phyloP scores from a whole-genome alignment of 768 basidiomycete species.

The Leccinum incarnatum region DNA sequence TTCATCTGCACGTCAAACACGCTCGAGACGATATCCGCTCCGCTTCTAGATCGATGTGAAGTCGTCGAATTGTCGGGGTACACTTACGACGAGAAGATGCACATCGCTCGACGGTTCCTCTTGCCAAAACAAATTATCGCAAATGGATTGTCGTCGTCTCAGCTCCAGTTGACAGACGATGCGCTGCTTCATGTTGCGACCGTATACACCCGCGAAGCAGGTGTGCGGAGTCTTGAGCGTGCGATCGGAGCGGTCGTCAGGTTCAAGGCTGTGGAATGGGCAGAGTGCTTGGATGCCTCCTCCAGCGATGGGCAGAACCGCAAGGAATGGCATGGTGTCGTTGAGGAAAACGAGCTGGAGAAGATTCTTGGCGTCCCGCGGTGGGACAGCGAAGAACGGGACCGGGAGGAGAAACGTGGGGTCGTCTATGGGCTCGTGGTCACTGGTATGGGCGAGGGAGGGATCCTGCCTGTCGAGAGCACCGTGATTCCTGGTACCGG shows the following conservation, averaged over 20 bases:
- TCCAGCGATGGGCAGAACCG: constrained; percentile 19
- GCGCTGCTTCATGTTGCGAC: constrained; percentile 71
- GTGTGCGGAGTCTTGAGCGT: constrained; percentile 87
- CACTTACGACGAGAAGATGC: constrained; percentile 88
- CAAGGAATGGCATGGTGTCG: constrained; percentile 53
- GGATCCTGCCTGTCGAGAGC: constrained; percentile 82
- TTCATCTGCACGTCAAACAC: constrained; percentile 94
- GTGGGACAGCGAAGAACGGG: constrained; percentile 78
- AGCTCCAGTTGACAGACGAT: constrained; percentile 65
- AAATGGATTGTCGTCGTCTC: constrained; percentile 65
- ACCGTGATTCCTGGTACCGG: constrained; percentile 75
- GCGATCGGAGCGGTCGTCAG: constrained; percentile 87
- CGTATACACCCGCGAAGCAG: constrained; percentile 86
- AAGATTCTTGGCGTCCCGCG: constrained; percentile 76
- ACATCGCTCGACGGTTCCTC: constrained; percentile 84
- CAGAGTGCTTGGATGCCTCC: constrained; percentile 48
- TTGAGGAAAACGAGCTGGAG: constrained; percentile 75
- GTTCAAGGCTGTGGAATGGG: constrained; percentile 90
- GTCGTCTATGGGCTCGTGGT: constrained; percentile 86
- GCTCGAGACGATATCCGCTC: constrained; percentile 84
- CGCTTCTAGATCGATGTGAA: constrained; percentile 88
- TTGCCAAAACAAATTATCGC: constrained; percentile 83
- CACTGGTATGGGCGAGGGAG: constrained; percentile 85
- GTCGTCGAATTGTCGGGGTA: constrained; percentile 82
- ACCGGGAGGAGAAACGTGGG: constrained; percentile 69